Conservation (phyloP, 106 monocot species). For the Cymbidium sinense region DNA sequence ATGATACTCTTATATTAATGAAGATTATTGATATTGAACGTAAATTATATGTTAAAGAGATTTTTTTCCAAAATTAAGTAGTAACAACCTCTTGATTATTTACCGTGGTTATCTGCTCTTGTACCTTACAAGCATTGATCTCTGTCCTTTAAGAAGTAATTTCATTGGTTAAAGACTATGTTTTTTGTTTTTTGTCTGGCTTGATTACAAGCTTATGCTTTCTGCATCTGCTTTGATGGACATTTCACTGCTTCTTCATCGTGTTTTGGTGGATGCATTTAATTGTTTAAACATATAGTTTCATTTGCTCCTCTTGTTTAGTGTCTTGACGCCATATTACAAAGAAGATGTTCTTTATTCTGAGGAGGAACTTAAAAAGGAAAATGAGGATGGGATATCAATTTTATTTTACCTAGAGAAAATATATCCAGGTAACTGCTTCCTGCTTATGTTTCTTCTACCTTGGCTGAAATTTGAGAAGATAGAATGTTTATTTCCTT, state of each 20-base stretch:
- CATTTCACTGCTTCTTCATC: not conserved
- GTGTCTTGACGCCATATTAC: conserved; percentile 96
- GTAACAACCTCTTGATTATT: too few relatives aligned
- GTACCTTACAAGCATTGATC: not conserved
- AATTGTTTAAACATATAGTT: conserved; percentile 3
- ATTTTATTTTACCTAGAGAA: conserved; percentile 79
- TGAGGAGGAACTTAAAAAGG: conserved; percentile 68
- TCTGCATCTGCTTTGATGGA: not conserved
- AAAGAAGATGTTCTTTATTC: conserved; percentile 89
- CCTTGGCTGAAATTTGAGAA: not conserved
- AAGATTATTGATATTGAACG: too few relatives aligned
- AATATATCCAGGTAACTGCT: conserved; percentile 75
- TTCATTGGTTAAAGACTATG: not conserved
- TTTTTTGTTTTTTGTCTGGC: not conserved
- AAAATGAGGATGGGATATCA: conserved; percentile 95
- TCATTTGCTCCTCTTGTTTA: conserved; percentile 14
- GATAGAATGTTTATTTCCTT: not conserved
- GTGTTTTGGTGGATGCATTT: not conserved
- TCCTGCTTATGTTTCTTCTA: not conserved
- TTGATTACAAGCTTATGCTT: conserved; percentile 1
- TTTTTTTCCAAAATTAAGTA: too few relatives aligned
- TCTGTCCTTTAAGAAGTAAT: not conserved
- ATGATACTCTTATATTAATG: too few relatives aligned
- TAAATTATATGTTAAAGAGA: too few relatives aligned
- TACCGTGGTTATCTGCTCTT: not conserved